Percentiles rank a stretch among this genome's conserved stretches.
Evolutionary conservation across 805 yeast species (phyloP).

Genomic region (Nakazawaea pomicola): DNA sequence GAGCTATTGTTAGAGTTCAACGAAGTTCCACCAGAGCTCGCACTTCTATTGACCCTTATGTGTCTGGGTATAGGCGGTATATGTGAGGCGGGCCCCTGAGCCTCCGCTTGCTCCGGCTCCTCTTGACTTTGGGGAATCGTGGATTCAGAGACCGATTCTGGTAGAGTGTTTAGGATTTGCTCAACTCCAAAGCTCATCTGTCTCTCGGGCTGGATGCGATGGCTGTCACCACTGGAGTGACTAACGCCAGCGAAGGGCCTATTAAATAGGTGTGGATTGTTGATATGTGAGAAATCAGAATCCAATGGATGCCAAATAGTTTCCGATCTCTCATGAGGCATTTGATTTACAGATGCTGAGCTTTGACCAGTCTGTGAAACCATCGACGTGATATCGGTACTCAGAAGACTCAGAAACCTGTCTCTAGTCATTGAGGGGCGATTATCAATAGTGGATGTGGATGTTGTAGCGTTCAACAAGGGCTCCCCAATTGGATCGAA

Average conservation of each 20-base stretch:
- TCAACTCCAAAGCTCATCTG: slow-evolving; percentile 25
- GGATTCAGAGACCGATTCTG: not conserved
- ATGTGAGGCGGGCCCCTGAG: too few species aligned
- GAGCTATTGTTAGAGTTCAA: slow-evolving; percentile 7
- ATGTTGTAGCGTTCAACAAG: slow-evolving; percentile 2
- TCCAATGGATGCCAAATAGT: slow-evolving; percentile 23
- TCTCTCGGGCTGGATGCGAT: slow-evolving; percentile 6
- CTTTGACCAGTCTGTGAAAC: too few species aligned
- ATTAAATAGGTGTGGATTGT: slow-evolving; percentile 8
- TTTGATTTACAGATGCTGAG: too few species aligned
- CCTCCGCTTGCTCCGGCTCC: too few species aligned
- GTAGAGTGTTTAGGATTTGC: slow-evolving; percentile 13
- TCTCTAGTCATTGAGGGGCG: not conserved
- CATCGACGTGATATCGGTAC: slow-evolving; percentile 16
- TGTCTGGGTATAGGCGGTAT: not conserved
- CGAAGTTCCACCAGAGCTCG: slow-evolving; percentile 1
- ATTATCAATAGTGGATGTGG: slow-evolving; percentile 5
- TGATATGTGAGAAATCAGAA: slow-evolving; percentile 10
- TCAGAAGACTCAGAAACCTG: slow-evolving; percentile 8
- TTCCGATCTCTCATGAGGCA: slow-evolving; percentile 13
- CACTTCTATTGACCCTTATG: not conserved
- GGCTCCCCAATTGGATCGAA: slow-evolving; percentile 12
- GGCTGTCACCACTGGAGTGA: not conserved
- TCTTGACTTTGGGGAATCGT: not conserved
- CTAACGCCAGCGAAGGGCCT: not conserved